Evolutionary conservation across 2,329 filamentous ascomycete species (phyloP).

Genomic region (Fusarium sulawesiense): DNA sequence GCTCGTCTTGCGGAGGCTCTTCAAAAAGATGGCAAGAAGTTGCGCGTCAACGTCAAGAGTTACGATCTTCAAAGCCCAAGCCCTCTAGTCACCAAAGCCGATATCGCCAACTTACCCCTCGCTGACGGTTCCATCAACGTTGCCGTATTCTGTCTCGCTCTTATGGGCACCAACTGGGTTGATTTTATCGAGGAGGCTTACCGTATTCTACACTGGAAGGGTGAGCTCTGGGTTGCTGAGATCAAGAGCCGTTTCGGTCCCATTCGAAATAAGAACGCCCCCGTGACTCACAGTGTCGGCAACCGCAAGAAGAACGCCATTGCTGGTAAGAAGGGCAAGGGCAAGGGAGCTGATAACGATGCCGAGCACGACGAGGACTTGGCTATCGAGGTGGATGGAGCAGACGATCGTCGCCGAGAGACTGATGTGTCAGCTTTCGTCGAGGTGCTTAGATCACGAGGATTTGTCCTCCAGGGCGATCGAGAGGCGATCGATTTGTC

Average conservation of each 20-base stretch:
- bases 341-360: slow-evolving; percentile 58
- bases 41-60: slow-evolving; percentile 80
- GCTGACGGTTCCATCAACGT: slow-evolving; percentile 82
- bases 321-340: slow-evolving; percentile 60
- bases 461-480: slow-evolving; percentile 83
- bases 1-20: slow-evolving; percentile 81
- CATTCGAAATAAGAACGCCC: slow-evolving; percentile 51
- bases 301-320: slow-evolving; percentile 66
- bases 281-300: slow-evolving; percentile 77
- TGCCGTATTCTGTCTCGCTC: slow-evolving; percentile 92
- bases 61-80: slow-evolving; percentile 87
- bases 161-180: slow-evolving; percentile 99
- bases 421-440: slow-evolving; percentile 92
- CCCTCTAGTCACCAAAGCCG: slow-evolving; percentile 83
- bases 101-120: slow-evolving; percentile 86
- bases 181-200: slow-evolving; percentile 97
- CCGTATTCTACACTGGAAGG: slow-evolving; percentile 89
- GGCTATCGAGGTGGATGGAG: slow-evolving; percentile 77
- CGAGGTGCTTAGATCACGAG: slow-evolving; percentile 80
- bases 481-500: slow-evolving; percentile 77
- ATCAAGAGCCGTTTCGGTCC: slow-evolving; percentile 89
- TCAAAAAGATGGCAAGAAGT: slow-evolving; percentile 69
- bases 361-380: slow-evolving; percentile 66
- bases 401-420: slow-evolving; percentile 71
- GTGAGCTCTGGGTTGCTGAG: slow-evolving; percentile 96